phyloP scores from a whole-genome alignment of 306 rosid species.

The Potentilla sterilis region DNA sequence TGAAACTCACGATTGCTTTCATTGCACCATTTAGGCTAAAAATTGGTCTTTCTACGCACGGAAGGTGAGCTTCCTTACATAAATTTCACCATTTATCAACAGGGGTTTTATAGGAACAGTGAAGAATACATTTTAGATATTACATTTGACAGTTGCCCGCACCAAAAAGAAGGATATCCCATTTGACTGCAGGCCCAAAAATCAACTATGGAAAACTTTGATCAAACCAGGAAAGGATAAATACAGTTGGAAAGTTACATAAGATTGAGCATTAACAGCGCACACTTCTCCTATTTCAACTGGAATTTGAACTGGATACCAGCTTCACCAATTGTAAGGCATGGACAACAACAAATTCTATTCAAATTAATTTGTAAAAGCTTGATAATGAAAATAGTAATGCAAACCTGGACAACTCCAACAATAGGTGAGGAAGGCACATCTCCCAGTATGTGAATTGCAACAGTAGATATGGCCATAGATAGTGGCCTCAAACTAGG shows the following conservation, averaged over 20 bases:
- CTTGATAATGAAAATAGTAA: background rate
- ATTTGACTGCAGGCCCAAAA: background rate
- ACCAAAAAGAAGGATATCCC: too few species aligned
- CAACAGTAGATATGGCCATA: conserved; percentile 76
- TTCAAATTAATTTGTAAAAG: background rate
- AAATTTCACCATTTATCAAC: background rate
- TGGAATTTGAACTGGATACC: background rate
- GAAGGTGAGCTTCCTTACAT: background rate
- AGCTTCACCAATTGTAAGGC: background rate
- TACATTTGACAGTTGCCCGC: background rate
- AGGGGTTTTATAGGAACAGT: background rate
- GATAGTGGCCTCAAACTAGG: conserved; percentile 85
- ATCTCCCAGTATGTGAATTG: conserved; percentile 85
- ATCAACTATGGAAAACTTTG: background rate
- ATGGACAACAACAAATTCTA: background rate
- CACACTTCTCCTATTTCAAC: background rate
- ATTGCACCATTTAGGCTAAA: background rate
- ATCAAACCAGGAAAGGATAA: too few species aligned
- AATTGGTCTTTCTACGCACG: background rate
- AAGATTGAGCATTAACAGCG: background rate
- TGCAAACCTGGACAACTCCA: conserved; percentile 75
- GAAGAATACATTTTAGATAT: background rate
- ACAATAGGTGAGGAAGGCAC: conserved; percentile 91
- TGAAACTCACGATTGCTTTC: background rate
- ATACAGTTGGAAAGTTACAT: too few species aligned